Base-by-base conservation (phyloP, 176 grass and related monocot genomes). In the Dactylis glomerata region DNA sequence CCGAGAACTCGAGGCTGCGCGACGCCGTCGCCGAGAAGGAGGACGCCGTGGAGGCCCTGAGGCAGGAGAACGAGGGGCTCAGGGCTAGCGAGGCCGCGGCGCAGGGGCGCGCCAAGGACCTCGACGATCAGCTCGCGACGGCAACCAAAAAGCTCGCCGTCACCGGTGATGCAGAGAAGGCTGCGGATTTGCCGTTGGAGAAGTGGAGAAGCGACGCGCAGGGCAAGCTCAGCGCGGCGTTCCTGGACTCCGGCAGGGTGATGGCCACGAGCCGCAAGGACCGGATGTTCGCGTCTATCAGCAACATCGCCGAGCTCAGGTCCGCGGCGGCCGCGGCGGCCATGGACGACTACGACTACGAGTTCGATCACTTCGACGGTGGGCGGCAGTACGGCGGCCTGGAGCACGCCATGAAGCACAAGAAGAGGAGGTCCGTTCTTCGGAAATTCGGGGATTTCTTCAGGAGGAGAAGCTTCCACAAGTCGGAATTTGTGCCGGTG, bases 231-330 rank as follows among this genome's bases (percentile, higher is more conserved):
- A 74, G 83, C 69, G 74, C 87, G 5, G 79, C 68, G 78, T 82
- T 87, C 64, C 46, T 88, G 37, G 89, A 90, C 68, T 61, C 82
- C 57, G 83, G 27, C 64, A 50, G 54, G 84, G 32, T 83, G 70
- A 27, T 76, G 33, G 73, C 71, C 16, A 65, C 65, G 4, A 58
- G 51, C 23, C 38, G 71, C 7, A 95, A 87, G 75, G 87, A 83
- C 58, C 68, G 82, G 76, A 88, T 89, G 68, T 90, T 92, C 82
- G 86, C 91, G 83, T 94, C 93, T 28, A 71, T 90, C 20, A 95
- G 96, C 85, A 95, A 92, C 78, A 80, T 95, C 46, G 76, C 89
- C 10, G 93, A 98, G 75, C 87, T 91, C 37, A 92, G 81, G 78
- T 85, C 82, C 8, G 73, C 88, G 7, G 87, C 93, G 1, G 86